Base-by-base conservation (phyloP, 2,329 filamentous ascomycete species). In the Blastomyces percursus region DNA sequence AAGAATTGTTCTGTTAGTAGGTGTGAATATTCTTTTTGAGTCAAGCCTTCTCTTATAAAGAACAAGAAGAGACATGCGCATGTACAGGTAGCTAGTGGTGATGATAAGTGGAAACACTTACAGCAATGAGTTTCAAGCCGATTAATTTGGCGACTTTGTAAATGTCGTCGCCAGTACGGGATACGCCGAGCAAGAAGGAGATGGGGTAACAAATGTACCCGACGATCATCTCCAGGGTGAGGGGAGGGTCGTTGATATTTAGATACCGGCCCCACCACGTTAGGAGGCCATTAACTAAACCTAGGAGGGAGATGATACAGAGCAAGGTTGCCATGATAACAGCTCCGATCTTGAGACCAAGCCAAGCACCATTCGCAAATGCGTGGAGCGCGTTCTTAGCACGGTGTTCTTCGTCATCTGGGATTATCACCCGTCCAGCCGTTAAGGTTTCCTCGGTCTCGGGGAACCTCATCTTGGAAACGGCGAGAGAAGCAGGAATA, bases 381-480 rank as follows among this genome's bases (percentile, higher is more conserved):
- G 91, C 90, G 72, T 96, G 90, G 3, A 96, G 83, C 14, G 85
- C 83, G 71, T 96, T 96, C n/a, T 90, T 84, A 69, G 83, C 84
- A 50, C 74, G 68, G 48, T 75, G 68, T 67, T 93, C 87, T 7
- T 87, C 83, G 61, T 92, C 87, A 40, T 94, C 87, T 2, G 91
- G 90, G 32, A 96, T 84, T 51, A 93, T 85, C 38, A 94, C 87
- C 21, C 86, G 84, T 62, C 91, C 90, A 4, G 89, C 87, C 0
- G 91, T 96, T 44, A 96, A 80, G 0, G 90, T 89, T 75, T 93
- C 89, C 74, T 96, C 90, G 2, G 85, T 87, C 77, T 96, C 92
- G 2, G 92, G 92, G 74, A 88, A 96, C 63, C 92, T 88, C 69
- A 96, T 82, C 78, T 96, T 96, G 66, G 89, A 93, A 65, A 94